Percentiles rank a stretch among this genome's conserved stretches.
phyloP scores from a whole-genome alignment of 2,329 filamentous ascomycete species.

The Colletotrichum orbiculare region DNA sequence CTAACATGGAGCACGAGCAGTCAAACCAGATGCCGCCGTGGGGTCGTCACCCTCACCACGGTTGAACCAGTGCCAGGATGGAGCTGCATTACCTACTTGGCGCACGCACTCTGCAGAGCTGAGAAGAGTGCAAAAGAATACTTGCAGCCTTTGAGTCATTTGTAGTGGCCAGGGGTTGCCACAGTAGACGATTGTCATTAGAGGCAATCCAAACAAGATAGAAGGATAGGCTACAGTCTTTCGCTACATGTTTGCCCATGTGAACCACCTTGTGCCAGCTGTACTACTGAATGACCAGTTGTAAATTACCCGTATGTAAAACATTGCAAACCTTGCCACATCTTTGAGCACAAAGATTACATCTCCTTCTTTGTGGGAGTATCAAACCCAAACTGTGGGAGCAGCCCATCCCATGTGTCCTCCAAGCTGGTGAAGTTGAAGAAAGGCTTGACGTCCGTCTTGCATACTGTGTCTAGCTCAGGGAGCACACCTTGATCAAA shows the following conservation, averaged over 20 bases:
- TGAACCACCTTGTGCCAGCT: no score
- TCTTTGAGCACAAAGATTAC: no score
- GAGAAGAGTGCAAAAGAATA: background rate
- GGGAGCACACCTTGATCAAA: conserved; percentile 2
- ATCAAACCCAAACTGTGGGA: conserved; percentile 5
- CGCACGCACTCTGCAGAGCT: background rate
- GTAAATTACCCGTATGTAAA: no score
- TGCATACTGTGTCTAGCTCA: background rate
- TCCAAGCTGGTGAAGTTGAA: background rate
- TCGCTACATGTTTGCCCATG: no score
- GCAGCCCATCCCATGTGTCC: background rate
- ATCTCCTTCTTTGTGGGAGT: no score
- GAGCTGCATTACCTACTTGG: background rate
- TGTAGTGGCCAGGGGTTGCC: background rate
- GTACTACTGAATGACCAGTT: no score
- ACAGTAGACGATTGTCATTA: conserved; percentile 16
- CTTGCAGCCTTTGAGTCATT: background rate
- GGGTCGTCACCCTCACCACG: background rate
- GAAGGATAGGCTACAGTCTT: no score
- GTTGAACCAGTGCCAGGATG: no score
- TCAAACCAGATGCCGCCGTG: background rate
- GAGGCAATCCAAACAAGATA: background rate
- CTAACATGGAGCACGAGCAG: background rate
- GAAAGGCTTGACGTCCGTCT: background rate
- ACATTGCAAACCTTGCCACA: no score